Percentiles rank a stretch among this genome's conserved stretches.
Evolutionary conservation across 768 basidiomycete genomes (phyloP).

Genomic region (Pulveroboletus sp.): DNA sequence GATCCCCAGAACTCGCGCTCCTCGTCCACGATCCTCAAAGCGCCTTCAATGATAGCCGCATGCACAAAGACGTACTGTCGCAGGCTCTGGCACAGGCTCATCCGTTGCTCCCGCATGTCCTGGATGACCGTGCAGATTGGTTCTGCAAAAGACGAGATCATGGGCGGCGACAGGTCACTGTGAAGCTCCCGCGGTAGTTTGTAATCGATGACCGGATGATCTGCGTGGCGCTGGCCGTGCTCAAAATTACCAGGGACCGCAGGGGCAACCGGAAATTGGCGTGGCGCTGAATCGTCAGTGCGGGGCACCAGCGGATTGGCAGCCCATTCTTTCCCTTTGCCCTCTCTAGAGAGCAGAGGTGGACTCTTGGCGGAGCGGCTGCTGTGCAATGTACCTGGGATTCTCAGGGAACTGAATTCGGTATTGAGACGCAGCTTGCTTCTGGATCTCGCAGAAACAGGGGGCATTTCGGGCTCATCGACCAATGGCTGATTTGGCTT

Average conservation of each 20-base stretch:
- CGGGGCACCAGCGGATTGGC: neutral
- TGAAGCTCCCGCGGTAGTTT: conserved; percentile 63
- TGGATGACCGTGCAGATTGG: conserved; percentile 84
- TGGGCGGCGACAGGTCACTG: conserved; percentile 49
- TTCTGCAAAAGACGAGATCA: conserved; percentile 62
- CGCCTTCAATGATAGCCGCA: conserved; percentile 78
- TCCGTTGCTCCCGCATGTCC: conserved; percentile 93
- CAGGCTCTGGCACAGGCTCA: conserved; percentile 94
- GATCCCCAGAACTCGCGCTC: conserved; percentile 44
- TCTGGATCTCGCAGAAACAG: neutral
- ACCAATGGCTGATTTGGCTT: conserved; percentile 3
- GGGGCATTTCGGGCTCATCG: conserved; percentile 8
- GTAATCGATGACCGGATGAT: conserved; percentile 44
- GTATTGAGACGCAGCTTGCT: conserved; percentile 1
- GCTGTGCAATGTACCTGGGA: neutral
- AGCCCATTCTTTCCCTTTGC: conserved; percentile 1
- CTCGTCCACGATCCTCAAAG: conserved; percentile 74
- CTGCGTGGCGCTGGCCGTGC: conserved; percentile 8
- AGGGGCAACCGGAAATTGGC: neutral
- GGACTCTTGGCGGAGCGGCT: neutral
- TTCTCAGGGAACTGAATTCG: neutral
- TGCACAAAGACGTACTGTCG: conserved; percentile 95
- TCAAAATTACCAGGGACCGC: conserved; percentile 3
- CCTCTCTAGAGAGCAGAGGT: neutral
- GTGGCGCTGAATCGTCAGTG: conserved; percentile 1